phyloP scores from a whole-genome alignment of 2,329 filamentous ascomycete species.

The Aspergillus tamarii region DNA sequence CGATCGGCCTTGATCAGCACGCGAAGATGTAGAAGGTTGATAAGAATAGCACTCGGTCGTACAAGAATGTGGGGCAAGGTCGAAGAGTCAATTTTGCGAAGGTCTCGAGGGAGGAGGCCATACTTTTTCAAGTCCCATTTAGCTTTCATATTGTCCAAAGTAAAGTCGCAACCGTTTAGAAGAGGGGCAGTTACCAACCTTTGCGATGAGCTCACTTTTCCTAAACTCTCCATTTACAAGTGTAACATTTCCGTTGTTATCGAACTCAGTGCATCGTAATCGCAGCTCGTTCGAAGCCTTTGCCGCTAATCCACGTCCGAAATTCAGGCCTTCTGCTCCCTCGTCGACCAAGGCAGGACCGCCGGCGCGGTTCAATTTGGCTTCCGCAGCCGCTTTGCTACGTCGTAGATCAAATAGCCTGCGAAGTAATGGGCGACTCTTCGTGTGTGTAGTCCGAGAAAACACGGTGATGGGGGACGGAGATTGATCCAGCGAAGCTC shows the following conservation, averaged over 20 bases:
- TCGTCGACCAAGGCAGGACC: conserved; percentile 63
- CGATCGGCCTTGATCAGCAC: conserved; percentile 94
- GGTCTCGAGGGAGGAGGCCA: conserved; percentile 86
- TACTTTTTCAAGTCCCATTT: conserved; percentile 60
- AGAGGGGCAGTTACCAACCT: conserved; percentile 57
- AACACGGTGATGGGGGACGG: conserved; percentile 15
- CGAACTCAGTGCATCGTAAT: conserved; percentile 91
- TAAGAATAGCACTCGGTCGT: conserved; percentile 86
- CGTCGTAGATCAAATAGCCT: conserved; percentile 41
- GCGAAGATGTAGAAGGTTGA: conserved; percentile 94
- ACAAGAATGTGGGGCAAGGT: conserved; percentile 94
- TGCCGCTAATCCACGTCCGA: conserved; percentile 69
- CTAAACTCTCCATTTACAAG: conserved; percentile 95
- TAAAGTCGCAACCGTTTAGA: neutral
- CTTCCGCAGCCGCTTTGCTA: conserved; percentile 36
- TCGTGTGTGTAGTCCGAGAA: conserved; percentile 37
- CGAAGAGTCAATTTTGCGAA: conserved; percentile 96
- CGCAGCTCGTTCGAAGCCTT: conserved; percentile 84
- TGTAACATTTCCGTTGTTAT: conserved; percentile 88
- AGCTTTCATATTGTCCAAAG: neutral
- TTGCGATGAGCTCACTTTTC: conserved; percentile 95
- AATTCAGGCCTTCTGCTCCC: conserved; percentile 64
- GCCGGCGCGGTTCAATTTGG: conserved; percentile 57
- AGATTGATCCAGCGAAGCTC: conserved; percentile 10
- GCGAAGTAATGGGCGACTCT: conserved; percentile 38